Conservation (phyloP, 1,139 yeast genomes). For the Nakaseomyces delphensis region DNA sequence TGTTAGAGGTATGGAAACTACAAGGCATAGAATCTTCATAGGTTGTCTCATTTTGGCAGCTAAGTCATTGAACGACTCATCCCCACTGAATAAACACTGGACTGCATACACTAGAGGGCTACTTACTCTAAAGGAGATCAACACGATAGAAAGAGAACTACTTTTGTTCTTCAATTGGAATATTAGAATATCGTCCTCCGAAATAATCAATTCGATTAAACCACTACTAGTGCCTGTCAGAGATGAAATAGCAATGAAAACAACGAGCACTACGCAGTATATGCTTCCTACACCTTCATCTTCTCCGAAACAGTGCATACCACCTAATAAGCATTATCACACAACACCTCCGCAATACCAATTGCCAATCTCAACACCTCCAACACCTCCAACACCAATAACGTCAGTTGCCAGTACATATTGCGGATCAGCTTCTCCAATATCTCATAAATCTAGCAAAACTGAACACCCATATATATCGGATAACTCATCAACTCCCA, state of each 20-base stretch:
- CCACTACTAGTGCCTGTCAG: conserved; percentile 66
- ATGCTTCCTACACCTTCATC: not conserved
- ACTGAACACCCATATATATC: not conserved
- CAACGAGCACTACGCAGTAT: not conserved
- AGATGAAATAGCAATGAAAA: not conserved
- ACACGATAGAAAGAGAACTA: conserved; percentile 84
- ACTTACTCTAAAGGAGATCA: conserved; percentile 66
- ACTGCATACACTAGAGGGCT: conserved; percentile 85
- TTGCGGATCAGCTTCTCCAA: not conserved
- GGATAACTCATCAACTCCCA: conserved; percentile 2
- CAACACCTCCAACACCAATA: not conserved
- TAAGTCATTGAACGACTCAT: conserved; percentile 81
- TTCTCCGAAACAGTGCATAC: not conserved
- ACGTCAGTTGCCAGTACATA: conserved; percentile 2
- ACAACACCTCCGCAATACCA: not conserved
- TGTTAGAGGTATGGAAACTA: conserved; percentile 88
- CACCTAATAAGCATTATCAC: too few species aligned
- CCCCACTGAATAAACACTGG: conserved; percentile 96
- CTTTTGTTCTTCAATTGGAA: conserved; percentile 80
- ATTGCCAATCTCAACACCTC: not conserved
- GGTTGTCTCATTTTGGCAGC: conserved; percentile 86
- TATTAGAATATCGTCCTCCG: conserved; percentile 56
- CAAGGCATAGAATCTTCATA: conserved; percentile 83
- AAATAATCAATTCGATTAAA: conserved; percentile 56
- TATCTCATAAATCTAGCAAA: not conserved